Conservation (phyloP, 352 stramenopile genomes). For the Phytophthora sansomeana region DNA sequence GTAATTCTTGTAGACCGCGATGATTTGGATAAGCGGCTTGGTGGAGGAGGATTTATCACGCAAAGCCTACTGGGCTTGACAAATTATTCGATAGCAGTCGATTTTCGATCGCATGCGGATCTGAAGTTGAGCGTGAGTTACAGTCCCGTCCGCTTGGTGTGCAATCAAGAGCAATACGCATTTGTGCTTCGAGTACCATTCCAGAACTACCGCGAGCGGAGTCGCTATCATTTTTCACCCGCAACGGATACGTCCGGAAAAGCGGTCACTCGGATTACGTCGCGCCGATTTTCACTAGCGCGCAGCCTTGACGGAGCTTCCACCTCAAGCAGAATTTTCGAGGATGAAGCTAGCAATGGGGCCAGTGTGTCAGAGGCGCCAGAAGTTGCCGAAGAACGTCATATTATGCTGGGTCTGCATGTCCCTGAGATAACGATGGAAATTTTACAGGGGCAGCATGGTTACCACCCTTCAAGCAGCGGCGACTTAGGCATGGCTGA, state of each 20-base stretch:
- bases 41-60: constrained; percentile 50
- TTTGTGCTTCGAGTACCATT: constrained; percentile 80
- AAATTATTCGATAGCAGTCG: constrained; percentile 57
- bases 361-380: constrained; percentile 40
- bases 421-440: constrained; percentile 86
- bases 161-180: constrained; percentile 85
- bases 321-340: constrained; percentile 36
- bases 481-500: constrained; percentile 82
- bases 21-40: constrained; percentile 37
- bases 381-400: constrained; percentile 56
- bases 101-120: constrained; percentile 68
- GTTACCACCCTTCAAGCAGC: constrained; percentile 80
- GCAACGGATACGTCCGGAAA: constrained; percentile 19
- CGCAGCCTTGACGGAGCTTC: constrained; percentile 36
- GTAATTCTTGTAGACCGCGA: constrained; percentile 71
- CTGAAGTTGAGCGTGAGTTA: constrained; percentile 65
- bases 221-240: constrained; percentile 53
- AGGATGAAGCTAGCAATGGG: constrained; percentile 44
- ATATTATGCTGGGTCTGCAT: constrained; percentile 62
- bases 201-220: constrained; percentile 77
- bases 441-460: constrained; percentile 75
- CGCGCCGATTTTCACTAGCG: constrained; percentile 35
- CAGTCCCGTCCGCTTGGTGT: constrained; percentile 76
- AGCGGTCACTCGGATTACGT: constrained; percentile 15
- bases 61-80: constrained; percentile 83